Evolutionary conservation across 768 basidiomycete genomes (phyloP).

Genomic region (Clathrus columnatus): DNA sequence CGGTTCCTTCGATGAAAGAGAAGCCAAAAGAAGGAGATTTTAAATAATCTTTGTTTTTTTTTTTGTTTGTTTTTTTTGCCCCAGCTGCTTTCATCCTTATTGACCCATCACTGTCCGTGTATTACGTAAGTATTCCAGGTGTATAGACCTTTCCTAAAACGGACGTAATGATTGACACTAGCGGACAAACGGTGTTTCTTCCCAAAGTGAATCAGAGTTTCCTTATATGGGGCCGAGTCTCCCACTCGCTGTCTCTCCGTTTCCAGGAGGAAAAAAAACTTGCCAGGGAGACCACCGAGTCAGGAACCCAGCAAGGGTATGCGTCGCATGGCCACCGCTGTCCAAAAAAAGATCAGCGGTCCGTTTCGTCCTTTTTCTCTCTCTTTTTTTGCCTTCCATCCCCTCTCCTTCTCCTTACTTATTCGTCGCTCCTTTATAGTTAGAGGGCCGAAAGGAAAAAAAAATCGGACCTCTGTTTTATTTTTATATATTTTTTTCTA

Average conservation of each 20-base stretch:
- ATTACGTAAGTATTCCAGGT: constrained; percentile 2
- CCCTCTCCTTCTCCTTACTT: constrained; percentile 4
- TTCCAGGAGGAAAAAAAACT: background rate
- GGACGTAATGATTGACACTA: no score
- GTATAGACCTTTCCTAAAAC: background rate
- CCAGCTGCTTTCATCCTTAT: background rate
- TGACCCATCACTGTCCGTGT: background rate
- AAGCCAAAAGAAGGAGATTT: constrained; percentile 66
- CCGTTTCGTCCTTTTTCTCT: background rate
- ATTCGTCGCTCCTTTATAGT: no score
- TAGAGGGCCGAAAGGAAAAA: no score
- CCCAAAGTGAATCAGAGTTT: background rate
- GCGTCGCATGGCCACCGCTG: background rate
- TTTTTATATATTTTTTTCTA: no score
- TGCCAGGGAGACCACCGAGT: constrained; percentile 1
- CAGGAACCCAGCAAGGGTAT: background rate
- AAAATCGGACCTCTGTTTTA: no score
- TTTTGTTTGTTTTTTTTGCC: background rate
- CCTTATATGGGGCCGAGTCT: background rate
- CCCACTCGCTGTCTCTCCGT: background rate
- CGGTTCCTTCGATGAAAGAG: constrained; percentile 76
- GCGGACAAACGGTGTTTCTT: no score
- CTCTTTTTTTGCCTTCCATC: background rate
- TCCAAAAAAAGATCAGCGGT: background rate
- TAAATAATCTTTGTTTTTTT: constrained; percentile 30